Conservation (phyloP, 1,139 yeast genomes). For the Geotrichum aggregatum region DNA sequence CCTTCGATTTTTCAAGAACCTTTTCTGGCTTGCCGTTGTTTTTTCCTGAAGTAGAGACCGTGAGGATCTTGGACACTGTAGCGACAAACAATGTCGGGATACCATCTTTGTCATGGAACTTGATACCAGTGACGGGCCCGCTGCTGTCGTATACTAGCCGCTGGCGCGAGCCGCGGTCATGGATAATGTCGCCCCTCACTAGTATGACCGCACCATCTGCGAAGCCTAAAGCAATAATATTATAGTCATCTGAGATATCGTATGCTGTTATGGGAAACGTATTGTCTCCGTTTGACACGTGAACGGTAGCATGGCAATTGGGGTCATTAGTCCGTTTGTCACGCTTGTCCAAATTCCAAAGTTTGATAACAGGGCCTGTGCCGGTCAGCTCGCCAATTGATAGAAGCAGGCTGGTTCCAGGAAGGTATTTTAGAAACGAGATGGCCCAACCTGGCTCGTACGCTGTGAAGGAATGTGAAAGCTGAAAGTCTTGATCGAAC, state of each 20-base stretch:
- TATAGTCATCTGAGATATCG: constrained; percentile 51
- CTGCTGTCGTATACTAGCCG: constrained; percentile 65
- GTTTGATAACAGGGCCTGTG: constrained; percentile 57
- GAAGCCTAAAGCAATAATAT: constrained; percentile 75
- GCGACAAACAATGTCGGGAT: constrained; percentile 50
- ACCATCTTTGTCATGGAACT: constrained; percentile 46
- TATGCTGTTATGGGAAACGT: constrained; percentile 71
- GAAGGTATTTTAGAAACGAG: constrained; percentile 50
- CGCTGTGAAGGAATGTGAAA: constrained; percentile 53
- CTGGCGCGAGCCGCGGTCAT: constrained; percentile 90
- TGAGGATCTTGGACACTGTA: constrained; percentile 64
- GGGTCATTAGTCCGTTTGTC: constrained; percentile 37
- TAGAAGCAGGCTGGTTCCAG: constrained; percentile 50
- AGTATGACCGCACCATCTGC: constrained; percentile 82
- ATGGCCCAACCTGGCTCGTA: constrained; percentile 58
- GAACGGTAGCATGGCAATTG: constrained; percentile 43
- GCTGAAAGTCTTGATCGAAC: constrained; percentile 49
- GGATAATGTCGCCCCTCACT: constrained; percentile 78
- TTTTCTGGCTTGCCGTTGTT: constrained; percentile 65
- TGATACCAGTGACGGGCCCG: constrained; percentile 71
- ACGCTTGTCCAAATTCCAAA: constrained; percentile 64
- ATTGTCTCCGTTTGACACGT: constrained; percentile 53
- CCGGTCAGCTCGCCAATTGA: constrained; percentile 72
- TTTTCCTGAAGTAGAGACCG: constrained; percentile 75
- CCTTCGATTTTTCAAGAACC: constrained; percentile 57